A percentile compares a stretch with the other conserved stretches of the same genome.
Conservation (phyloP, 306 rosid species). For the Potentilla sterilis region DNA sequence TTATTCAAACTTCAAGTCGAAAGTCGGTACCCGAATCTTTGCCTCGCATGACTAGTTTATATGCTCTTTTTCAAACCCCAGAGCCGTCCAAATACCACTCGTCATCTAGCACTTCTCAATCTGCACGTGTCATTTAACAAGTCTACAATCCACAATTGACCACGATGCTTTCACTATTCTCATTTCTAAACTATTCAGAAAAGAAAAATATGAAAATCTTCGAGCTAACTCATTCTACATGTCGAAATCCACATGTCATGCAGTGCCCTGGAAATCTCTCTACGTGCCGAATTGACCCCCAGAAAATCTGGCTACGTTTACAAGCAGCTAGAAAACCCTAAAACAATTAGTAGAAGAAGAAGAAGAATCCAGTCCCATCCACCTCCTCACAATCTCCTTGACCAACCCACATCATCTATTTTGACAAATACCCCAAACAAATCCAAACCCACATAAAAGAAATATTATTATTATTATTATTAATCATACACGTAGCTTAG, state of each 20-base stretch:
- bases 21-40: conserved; percentile 25
- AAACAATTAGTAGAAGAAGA: conserved; percentile 11
- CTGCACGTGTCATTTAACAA: conserved; percentile 32
- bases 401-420: conserved; percentile 35
- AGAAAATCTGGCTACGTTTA: conserved; percentile 42
- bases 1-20: not conserved
- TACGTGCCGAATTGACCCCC: conserved; percentile 20
- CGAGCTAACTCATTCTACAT: not conserved
- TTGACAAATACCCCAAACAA: conserved; percentile 8
- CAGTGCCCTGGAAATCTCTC: not conserved
- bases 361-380: conserved; percentile 36
- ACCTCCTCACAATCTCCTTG: conserved; percentile 27
- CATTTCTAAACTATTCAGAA: not conserved
- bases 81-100: conserved; percentile 15
- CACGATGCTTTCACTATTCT: not conserved
- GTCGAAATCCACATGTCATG: conserved; percentile 4
- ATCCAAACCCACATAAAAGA: conserved; percentile 2
- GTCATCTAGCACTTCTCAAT: conserved; percentile 8
- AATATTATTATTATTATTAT: not conserved
- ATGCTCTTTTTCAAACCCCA: not conserved
- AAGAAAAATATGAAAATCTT: not conserved
- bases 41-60: conserved; percentile 18
- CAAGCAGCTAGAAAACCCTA: conserved; percentile 23
- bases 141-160: conserved; percentile 27
- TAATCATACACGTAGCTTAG: conserved; percentile 31